Percentiles rank a stretch among this genome's conserved stretches.
phyloP scores from a whole-genome alignment of 345 rosid genomes.

The Mangifera indica region DNA sequence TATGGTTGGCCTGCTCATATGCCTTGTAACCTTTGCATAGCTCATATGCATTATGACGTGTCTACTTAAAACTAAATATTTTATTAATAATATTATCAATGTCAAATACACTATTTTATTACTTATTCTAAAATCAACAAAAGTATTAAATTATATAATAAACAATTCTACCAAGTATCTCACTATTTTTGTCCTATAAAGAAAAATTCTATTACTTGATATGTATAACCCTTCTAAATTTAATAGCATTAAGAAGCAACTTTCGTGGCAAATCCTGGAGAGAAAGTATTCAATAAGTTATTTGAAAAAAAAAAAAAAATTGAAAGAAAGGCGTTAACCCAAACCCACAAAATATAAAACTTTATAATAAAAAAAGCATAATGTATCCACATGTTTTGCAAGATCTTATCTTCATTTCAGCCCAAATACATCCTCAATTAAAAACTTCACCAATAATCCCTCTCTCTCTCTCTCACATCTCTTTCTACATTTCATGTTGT shows the following conservation, averaged over 20 bases:
- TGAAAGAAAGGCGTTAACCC: conserved; percentile 4
- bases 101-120: no score
- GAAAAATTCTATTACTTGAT: no score
- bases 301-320: background rate
- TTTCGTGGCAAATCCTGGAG: background rate
- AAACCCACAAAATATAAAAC: conserved; percentile 7
- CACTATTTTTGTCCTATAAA: no score
- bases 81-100: no score
- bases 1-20: no score
- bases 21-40: no score
- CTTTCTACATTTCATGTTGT: conserved; percentile 4
- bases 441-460: conserved; percentile 23
- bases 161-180: no score
- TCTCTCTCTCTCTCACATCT: background rate
- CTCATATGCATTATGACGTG: no score
- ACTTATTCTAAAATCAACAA: no score
- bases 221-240: no score
- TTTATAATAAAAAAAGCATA: background rate
- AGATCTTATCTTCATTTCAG: conserved; percentile 13
- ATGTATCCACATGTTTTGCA: conserved; percentile 19
- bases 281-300: background rate
- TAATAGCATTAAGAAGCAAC: background rate
- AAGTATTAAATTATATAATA: no score
- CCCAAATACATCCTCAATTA: conserved; percentile 16
- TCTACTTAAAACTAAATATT: no score